Conservation (phyloP, 306 rosid genomes). For the Vicia faba region DNA sequence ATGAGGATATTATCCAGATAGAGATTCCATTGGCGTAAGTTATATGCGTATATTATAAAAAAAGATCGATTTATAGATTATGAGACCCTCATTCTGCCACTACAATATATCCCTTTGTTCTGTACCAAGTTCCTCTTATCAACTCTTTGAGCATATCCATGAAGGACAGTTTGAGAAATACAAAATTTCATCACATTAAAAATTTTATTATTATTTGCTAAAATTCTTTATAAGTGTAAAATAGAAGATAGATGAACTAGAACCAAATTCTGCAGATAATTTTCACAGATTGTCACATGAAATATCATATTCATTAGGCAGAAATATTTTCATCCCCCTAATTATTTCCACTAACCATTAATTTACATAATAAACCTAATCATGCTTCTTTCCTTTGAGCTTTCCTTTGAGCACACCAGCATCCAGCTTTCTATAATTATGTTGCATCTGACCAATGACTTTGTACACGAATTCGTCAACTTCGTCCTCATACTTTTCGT, state of each 20-base stretch:
- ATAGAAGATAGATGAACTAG: not conserved
- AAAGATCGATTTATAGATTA: no score
- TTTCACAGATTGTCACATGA: not conserved
- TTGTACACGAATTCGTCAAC: constrained; percentile 62
- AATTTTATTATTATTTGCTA: no score
- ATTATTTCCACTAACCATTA: not conserved
- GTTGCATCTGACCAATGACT: constrained; percentile 55
- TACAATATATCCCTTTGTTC: no score
- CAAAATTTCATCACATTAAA: no score
- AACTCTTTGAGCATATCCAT: no score
- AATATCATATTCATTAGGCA: not conserved
- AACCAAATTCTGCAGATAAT: not conserved
- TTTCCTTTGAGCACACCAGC: constrained; percentile 63
- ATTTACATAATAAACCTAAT: constrained; percentile 44
- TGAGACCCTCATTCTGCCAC: no score
- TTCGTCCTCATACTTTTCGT: constrained; percentile 76
- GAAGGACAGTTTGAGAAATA: no score
- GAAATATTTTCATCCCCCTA: not conserved
- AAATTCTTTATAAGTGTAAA: no score
- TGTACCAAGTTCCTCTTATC: no score
- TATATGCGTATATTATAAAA: no score
- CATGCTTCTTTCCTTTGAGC: constrained; percentile 57
- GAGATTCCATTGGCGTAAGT: no score
- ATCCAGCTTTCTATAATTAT: constrained; percentile 59
- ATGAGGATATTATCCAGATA: no score